Base-by-base conservation (phyloP, 495 filamentous ascomycete species). In the Xylaria palmicola region DNA sequence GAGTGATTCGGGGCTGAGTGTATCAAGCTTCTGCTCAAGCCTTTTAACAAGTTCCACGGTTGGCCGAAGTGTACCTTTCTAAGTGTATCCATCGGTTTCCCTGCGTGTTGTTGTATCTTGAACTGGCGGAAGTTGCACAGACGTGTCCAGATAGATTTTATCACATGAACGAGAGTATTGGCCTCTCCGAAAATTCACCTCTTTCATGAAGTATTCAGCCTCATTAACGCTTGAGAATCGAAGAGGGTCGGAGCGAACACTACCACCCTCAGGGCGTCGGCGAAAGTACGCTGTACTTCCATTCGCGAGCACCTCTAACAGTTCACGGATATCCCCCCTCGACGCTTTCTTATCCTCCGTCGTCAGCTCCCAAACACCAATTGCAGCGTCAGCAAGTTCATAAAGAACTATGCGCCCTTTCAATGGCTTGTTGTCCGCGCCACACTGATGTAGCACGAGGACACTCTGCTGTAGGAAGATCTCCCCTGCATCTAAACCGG, bases 291-390 rank as follows among this genome's bases (percentile, higher is more conserved):
- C 30, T 48, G 5, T 62, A 17, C 59, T 62, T 30, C 59, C 59
- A 32, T 50, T 19, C 0, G 17, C 9, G 17, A 47, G 27, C 15
- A 39, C 8, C 2, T 44, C 29, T 2, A 47, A 19, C 20, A 62
- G n/a, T n/a, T 26, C 17, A 37, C 59, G 40, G 5, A 62, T 13
- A 15, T 62, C 40, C 15, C 29, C 49, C 17, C 39, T 45, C 12
- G 8, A 55, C 15, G 40, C 19, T 12, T 36, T 37, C 10, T 45
- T 19, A 0, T 55, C 19, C 5, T 55, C 20, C 2, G 45, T 44
- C 8, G n/a, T 55, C 17, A 62, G 8, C 40, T 62, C 50, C 34
- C 59, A 62, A 5, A 62, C 24, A 24, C 59, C 40, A 10, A 60
- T 6, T 13, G 19, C 49, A 8, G 9, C 13, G 15, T 45, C 32